phyloP scores from a whole-genome alignment of 495 filamentous ascomycete genomes.

The Aspergillus nidulans region DNA sequence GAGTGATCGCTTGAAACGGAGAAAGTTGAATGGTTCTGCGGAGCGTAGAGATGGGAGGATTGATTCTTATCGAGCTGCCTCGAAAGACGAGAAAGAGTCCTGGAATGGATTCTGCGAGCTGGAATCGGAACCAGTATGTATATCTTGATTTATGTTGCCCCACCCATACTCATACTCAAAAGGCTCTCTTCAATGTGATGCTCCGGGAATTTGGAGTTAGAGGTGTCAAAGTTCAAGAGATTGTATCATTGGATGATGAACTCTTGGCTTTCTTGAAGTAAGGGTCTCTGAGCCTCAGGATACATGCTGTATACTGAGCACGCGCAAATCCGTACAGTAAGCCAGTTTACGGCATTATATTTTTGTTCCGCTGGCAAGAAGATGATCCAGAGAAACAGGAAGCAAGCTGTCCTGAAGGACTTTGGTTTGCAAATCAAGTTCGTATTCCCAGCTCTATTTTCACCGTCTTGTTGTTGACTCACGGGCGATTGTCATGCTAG shows the following conservation, averaged over 20 bases:
- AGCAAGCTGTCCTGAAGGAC: constrained; percentile 55
- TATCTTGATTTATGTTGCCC: background rate
- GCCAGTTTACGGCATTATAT: constrained; percentile 78
- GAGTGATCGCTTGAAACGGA: constrained; percentile 32
- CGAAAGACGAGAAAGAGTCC: constrained; percentile 34
- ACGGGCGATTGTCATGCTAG: constrained; percentile 33
- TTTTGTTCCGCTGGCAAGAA: constrained; percentile 69
- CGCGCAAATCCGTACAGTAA: constrained; percentile 37
- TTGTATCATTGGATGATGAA: constrained; percentile 69
- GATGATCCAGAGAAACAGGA: constrained; percentile 56
- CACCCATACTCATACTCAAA: background rate
- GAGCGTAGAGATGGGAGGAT: constrained; percentile 6
- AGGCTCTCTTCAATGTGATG: constrained; percentile 84
- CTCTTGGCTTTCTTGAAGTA: constrained; percentile 63
- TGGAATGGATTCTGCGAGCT: constrained; percentile 86
- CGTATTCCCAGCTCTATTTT: constrained; percentile 5
- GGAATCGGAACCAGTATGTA: constrained; percentile 80
- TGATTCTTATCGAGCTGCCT: constrained; percentile 33
- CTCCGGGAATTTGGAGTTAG: constrained; percentile 71
- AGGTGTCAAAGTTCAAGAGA: constrained; percentile 70
- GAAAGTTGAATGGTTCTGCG: constrained; percentile 23
- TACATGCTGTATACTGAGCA: constrained; percentile 1
- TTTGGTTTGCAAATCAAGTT: constrained; percentile 97
- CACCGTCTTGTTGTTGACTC: constrained; percentile 7
- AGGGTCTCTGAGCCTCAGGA: constrained; percentile 7